Evolutionary conservation across 2,329 filamentous ascomycete genomes (phyloP), one percentile per base, ranked within the genome.

Genomic region (Penicillium capsulatum): DNA sequence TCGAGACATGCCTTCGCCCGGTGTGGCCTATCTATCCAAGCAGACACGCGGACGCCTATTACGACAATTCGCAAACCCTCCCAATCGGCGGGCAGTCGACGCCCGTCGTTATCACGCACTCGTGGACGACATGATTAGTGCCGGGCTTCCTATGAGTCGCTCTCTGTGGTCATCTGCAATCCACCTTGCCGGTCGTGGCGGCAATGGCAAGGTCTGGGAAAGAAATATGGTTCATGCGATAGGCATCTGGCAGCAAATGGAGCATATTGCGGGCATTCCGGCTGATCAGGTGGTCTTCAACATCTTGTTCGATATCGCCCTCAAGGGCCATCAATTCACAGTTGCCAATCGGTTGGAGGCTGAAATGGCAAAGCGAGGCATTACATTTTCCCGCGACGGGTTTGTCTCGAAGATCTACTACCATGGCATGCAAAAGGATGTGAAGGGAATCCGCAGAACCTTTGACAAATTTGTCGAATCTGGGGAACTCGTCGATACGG

Each of bases 161-260:
- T 67, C 72, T 0, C 80, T 95, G 58, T 98, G 90, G 90, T 95
- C 86, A 45, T 81, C 80, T 27, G 90, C 89, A 26, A 79, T 96
- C 36, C 77, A 84, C 14, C 84, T 94, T 55, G 84, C 86, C 7
- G 83, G 83, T 26, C 81, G 83, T 40, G 88, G 85, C 52, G 79
- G 83, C 48, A 42, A 39, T 26, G 71, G 76, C 7, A 70, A 58
- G 8, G 71, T 81, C 27, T 73, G 78, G 31, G 71, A 75, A 31
- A 56, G 74, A 28, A 76, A 89, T 60, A 64, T 86, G 30, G 71
- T 86, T 62, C 75, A 79, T 4, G 82, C 86, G 0, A 71, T 98
- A 31, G 76, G 80, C 33, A 66, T 94, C 16, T 98, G 91, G 90
- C 81, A 79, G 49, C 81, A 92, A 54, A 97, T 97, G 89, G 92